These are phyloP conservation scores for Lactarius trivialis DNA, from an alignment of 768 basidiomycete species.

Conservation along the genomic window DNA sequence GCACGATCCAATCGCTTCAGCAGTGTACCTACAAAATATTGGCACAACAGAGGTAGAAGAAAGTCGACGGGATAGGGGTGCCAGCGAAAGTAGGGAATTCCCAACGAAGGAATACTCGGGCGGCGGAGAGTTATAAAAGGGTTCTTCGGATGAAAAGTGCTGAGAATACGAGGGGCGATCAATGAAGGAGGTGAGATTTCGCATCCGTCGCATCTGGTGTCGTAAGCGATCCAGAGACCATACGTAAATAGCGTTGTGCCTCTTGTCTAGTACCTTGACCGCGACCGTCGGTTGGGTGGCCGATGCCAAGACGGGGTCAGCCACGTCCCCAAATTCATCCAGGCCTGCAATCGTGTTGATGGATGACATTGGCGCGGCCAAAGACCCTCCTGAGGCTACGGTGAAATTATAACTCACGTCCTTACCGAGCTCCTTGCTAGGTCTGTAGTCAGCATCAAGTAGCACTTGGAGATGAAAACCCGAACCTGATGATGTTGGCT, in stretches of 20 bases:
- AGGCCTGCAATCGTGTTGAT: conserved; percentile 82
- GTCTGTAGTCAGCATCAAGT: not conserved
- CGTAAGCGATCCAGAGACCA: conserved; percentile 89
- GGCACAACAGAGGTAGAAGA: conserved; percentile 73
- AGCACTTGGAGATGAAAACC: conserved; percentile 15
- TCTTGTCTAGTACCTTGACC: conserved; percentile 87
- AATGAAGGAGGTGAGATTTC: conserved; percentile 83
- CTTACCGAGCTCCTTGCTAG: conserved; percentile 80
- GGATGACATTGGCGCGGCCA: conserved; percentile 74
- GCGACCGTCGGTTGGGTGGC: conserved; percentile 76
- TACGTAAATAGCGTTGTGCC: conserved; percentile 78
- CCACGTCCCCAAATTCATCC: conserved; percentile 88
- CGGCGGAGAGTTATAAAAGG: conserved; percentile 84
- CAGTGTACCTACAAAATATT: conserved; percentile 89
- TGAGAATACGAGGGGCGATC: conserved; percentile 89
- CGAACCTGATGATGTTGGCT: conserved; percentile 86
- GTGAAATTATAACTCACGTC: conserved; percentile 90
- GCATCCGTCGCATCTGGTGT: conserved; percentile 88
- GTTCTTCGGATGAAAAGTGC: conserved; percentile 90
- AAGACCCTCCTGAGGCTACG: conserved; percentile 73
- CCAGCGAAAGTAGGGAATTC: conserved; percentile 74
- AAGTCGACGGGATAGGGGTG: conserved; percentile 69
- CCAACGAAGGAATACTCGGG: conserved; percentile 93
- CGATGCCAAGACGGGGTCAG: conserved; percentile 72
- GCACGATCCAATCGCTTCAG: conserved; percentile 94